These are phyloP conservation scores for Tricholoma bakamatsutake DNA, from an alignment of 768 basidiomycete genomes.

Conservation along the genomic window DNA sequence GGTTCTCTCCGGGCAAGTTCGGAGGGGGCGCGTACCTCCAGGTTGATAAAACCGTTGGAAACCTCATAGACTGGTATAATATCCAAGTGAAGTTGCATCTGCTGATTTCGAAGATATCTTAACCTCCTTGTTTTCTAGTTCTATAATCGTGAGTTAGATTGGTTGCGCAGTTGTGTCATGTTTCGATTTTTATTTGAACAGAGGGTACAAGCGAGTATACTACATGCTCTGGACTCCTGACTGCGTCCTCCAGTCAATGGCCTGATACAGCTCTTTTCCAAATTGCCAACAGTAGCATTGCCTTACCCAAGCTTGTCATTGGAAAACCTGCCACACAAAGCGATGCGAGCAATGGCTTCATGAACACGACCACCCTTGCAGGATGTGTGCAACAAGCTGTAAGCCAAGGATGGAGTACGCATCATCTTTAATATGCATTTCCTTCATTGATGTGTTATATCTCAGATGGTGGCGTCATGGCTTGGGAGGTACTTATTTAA, in stretches of 20 bases:
- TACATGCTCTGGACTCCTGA: slow-evolving; percentile 47
- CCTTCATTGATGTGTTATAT: background rate
- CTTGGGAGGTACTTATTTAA: slow-evolving; percentile 21
- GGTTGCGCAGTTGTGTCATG: background rate
- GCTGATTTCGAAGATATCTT: background rate
- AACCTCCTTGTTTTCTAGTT: slow-evolving; percentile 16
- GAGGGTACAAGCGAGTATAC: slow-evolving; percentile 50
- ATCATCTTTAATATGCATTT: background rate
- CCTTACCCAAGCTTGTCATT: slow-evolving; percentile 54
- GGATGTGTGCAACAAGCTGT: slow-evolving; percentile 48
- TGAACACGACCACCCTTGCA: slow-evolving; percentile 42
- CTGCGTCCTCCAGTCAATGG: slow-evolving; percentile 43
- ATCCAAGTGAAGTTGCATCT: slow-evolving; percentile 32
- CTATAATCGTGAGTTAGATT: slow-evolving; percentile 24
- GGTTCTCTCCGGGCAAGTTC: slow-evolving; percentile 35
- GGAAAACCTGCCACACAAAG: slow-evolving; percentile 47
- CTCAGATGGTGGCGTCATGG: slow-evolving; percentile 26
- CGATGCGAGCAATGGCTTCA: slow-evolving; percentile 48
- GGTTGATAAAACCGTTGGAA: slow-evolving; percentile 45
- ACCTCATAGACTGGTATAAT: slow-evolving; percentile 59
- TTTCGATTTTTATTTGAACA: slow-evolving; percentile 11
- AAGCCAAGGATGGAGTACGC: slow-evolving; percentile 49
- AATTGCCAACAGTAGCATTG: slow-evolving; percentile 43
- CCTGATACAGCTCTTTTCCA: slow-evolving; percentile 47
- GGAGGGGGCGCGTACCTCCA: slow-evolving; percentile 46